Evolutionary conservation across 1,284 basidiomycete species (phyloP).

Genomic region (Puccinia polysora): DNA sequence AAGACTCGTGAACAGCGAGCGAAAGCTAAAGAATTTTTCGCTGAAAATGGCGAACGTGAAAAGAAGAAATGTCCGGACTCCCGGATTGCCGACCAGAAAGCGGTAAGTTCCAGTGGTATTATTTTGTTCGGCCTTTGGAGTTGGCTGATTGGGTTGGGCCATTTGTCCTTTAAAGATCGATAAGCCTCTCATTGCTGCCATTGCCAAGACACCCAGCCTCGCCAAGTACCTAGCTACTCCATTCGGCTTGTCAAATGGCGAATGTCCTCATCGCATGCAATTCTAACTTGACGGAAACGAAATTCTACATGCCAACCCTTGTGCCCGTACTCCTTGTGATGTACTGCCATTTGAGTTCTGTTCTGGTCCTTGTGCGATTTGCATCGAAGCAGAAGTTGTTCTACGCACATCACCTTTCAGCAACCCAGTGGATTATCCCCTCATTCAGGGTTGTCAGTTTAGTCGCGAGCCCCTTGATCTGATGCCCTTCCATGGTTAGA

Average conservation of each 20-base stretch:
- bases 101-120: constrained; percentile 2
- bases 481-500: too few species aligned
- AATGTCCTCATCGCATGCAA: constrained; percentile 75
- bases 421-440: too few species aligned
- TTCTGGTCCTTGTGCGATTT: too few species aligned
- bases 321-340: too few species aligned
- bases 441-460: too few species aligned
- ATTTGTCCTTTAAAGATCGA: constrained; percentile 61
- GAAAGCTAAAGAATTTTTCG: constrained; percentile 94
- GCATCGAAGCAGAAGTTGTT: too few species aligned
- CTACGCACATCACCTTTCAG: too few species aligned
- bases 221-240: constrained; percentile 88
- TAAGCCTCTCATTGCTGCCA: constrained; percentile 71
- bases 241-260: constrained; percentile 93
- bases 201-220: constrained; percentile 90
- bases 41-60: constrained; percentile 83
- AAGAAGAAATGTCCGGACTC: constrained; percentile 86
- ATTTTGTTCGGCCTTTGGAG: not conserved
- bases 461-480: too few species aligned
- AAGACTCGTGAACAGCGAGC: constrained; percentile 63
- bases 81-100: constrained; percentile 90
- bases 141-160: constrained; percentile 2
- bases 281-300: too few species aligned
- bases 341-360: too few species aligned
- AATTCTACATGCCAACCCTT: too few species aligned